phyloP scores from a whole-genome alignment of 2,329 filamentous ascomycete species.

The Cordyceps tenuipes region DNA sequence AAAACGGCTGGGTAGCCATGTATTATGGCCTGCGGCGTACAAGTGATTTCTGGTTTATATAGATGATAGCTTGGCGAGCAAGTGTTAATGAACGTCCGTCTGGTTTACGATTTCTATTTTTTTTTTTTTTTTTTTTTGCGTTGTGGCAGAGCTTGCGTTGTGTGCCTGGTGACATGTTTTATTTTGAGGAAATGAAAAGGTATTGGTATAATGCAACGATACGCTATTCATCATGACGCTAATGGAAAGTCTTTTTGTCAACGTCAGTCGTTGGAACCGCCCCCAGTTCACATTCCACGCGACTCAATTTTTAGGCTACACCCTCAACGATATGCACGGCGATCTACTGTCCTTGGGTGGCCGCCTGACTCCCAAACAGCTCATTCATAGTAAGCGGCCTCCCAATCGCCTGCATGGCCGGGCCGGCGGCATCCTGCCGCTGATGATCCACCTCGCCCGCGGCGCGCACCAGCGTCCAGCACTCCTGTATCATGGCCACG shows the following conservation, averaged over 20 bases:
- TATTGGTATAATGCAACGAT: not conserved
- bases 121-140: too few relatives aligned
- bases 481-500: constrained; percentile 33
- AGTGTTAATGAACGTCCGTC: not conserved
- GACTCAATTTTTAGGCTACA: too few relatives aligned
- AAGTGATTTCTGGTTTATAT: constrained; percentile 3
- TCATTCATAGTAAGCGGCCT: constrained; percentile 37
- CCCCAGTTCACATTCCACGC: too few relatives aligned
- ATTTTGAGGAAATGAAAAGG: not conserved
- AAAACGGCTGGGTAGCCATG: constrained; percentile 2
- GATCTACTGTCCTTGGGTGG: constrained; percentile 10
- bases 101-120: not conserved
- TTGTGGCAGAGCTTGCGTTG: not conserved
- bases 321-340: too few relatives aligned
- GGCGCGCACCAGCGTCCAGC: constrained; percentile 31
- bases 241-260: not conserved
- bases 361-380: constrained; percentile 31
- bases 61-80: not conserved
- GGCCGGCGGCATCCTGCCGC: constrained; percentile 28
- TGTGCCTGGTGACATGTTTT: not conserved
- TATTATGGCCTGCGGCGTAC: constrained; percentile 6
- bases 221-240: not conserved
- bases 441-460: constrained; percentile 20
- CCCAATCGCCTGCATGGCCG: constrained; percentile 36
- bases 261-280: not conserved